A percentile compares a stretch with the other conserved stretches of the same genome.
phyloP scores from a whole-genome alignment of 129 eudicot genomes.

The Apium graveolens region DNA sequence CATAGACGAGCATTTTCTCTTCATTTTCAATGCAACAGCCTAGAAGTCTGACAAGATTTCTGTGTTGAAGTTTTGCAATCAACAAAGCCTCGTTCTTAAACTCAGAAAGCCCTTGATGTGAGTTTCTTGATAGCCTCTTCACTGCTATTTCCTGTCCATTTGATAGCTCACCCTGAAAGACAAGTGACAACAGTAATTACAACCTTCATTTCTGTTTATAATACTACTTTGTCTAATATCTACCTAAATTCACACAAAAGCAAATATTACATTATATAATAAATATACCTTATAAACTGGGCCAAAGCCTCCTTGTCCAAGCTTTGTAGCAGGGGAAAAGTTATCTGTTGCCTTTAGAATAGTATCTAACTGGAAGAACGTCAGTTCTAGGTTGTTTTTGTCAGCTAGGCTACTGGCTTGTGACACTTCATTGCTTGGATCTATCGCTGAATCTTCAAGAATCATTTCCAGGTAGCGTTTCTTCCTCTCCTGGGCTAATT shows the following conservation, averaged over 20 bases:
- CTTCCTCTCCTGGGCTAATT: background rate
- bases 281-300: conserved; percentile 27
- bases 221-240: background rate
- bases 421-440: background rate
- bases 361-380: conserved; percentile 14
- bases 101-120: conserved; percentile 41
- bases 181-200: background rate
- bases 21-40: conserved; percentile 43
- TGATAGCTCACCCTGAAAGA: conserved; percentile 27
- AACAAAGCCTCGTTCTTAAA: conserved; percentile 41
- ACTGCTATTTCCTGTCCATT: conserved; percentile 38
- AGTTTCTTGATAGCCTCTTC: conserved; percentile 41
- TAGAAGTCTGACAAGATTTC: conserved; percentile 39
- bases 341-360: conserved; percentile 17
- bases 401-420: background rate
- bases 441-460: background rate
- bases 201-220: background rate
- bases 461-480: conserved; percentile 14
- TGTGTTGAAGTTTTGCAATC: conserved; percentile 47
- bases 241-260: background rate
- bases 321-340: conserved; percentile 17
- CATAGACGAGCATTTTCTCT: conserved; percentile 43
- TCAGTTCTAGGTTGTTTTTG: conserved; percentile 2
- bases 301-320: conserved; percentile 31
- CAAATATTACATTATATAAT: background rate